A percentile compares a stretch with the other conserved stretches of the same genome.
phyloP scores from a whole-genome alignment of 1,284 basidiomycete genomes.

The Flammula alnicola region DNA sequence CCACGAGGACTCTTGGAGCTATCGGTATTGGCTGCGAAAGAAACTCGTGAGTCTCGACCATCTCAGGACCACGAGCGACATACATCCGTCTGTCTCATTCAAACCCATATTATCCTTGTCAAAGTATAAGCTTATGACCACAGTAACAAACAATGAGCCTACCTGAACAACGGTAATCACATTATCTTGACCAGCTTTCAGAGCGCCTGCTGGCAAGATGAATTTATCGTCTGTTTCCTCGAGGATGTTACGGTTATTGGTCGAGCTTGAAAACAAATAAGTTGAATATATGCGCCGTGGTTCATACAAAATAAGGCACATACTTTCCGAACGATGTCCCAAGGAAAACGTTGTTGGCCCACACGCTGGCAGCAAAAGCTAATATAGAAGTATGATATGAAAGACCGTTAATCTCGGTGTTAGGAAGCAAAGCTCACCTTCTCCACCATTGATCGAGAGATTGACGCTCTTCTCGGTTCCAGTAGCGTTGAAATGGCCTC shows the following conservation, averaged over 20 bases:
- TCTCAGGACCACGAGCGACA: conserved; percentile 16
- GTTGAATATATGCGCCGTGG: background rate
- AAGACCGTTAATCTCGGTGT: background rate
- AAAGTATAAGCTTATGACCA: background rate
- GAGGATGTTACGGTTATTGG: conserved; percentile 59
- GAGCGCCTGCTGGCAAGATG: conserved; percentile 58
- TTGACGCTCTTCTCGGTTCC: conserved; percentile 65
- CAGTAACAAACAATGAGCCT: conserved; percentile 11
- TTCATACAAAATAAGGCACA: conserved; percentile 19
- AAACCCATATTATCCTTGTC: conserved; percentile 79
- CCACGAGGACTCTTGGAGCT: conserved; percentile 74
- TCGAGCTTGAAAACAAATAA: conserved; percentile 48
- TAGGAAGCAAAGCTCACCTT: conserved; percentile 49
- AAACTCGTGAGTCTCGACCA: background rate
- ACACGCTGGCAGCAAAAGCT: conserved; percentile 81
- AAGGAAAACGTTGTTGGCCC: conserved; percentile 78
- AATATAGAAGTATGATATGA: background rate
- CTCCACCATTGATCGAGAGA: conserved; percentile 78
- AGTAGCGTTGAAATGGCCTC: conserved; percentile 74
- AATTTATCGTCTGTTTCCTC: conserved; percentile 70
- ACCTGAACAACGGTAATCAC: conserved; percentile 79
- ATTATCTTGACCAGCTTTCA: conserved; percentile 61
- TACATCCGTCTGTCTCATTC: conserved; percentile 60
- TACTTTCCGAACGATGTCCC: conserved; percentile 75
- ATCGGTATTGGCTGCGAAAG: conserved; percentile 32